Evolutionary conservation across 495 filamentous ascomycete species (phyloP).

Genomic region (Halenospora varia): DNA sequence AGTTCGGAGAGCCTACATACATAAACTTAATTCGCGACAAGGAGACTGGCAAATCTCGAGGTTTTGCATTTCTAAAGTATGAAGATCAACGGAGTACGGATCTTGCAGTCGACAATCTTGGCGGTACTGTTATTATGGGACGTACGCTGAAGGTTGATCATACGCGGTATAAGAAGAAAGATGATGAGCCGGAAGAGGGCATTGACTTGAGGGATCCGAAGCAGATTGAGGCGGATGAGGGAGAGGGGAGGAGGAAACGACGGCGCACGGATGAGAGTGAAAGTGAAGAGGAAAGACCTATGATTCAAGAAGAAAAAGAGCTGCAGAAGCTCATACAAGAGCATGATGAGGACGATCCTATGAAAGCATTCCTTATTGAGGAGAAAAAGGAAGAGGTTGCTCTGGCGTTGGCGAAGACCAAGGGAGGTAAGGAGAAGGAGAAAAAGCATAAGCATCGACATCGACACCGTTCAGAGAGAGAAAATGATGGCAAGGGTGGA

Average conservation of each 20-base stretch:
- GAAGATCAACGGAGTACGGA: constrained; percentile 97
- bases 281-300: constrained; percentile 35
- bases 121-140: constrained; percentile 78
- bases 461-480: constrained; percentile 3
- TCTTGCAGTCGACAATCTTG: constrained; percentile 91
- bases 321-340: constrained; percentile 68
- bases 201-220: constrained; percentile 27
- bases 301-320: constrained; percentile 66
- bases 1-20: constrained; percentile 91
- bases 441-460: constrained; percentile 55
- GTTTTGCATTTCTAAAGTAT: constrained; percentile 95
- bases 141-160: constrained; percentile 86
- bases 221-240: constrained; percentile 32
- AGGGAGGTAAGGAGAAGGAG: constrained; percentile 30
- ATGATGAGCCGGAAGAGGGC: constrained; percentile 76
- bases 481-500: constrained; percentile 17
- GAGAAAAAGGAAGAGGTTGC: constrained; percentile 88
- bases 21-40: constrained; percentile 90
- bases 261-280: constrained; percentile 27
- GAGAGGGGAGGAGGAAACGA: constrained; percentile 33
- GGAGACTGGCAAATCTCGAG: constrained; percentile 89
- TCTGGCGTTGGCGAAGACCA: constrained; percentile 54
- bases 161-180: constrained; percentile 80
- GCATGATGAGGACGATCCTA: constrained; percentile 94
- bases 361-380: constrained; percentile 85